Percentiles rank a stretch among this genome's conserved stretches.
These are phyloP conservation scores for Podaxis sp. DNA, from an alignment of 768 basidiomycete genomes.

Conservation along the genomic window DNA sequence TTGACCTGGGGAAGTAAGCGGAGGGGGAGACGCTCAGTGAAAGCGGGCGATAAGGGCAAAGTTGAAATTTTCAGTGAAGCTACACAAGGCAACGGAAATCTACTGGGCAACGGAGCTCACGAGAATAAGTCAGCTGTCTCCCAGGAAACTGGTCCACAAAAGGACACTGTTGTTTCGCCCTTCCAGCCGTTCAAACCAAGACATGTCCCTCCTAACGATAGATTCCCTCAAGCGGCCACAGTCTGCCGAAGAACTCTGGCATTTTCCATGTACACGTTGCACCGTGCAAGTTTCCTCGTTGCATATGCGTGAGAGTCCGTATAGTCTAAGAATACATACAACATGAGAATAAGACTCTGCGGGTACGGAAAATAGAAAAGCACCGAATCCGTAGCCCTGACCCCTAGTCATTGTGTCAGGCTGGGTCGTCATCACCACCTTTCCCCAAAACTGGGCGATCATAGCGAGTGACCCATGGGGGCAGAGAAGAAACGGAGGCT, in stretches of 20 bases:
- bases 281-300: neutral
- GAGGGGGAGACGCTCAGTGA: neutral
- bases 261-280: neutral
- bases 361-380: neutral
- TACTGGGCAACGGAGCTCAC: neutral
- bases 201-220: neutral
- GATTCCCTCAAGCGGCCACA: neutral
- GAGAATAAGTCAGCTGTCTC: neutral
- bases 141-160: slow-evolving; percentile 17
- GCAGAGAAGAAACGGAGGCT: slow-evolving; percentile 2
- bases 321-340: neutral
- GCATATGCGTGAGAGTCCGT: neutral
- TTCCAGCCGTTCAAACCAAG: neutral
- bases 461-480: slow-evolving; percentile 11
- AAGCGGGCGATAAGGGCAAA: neutral
- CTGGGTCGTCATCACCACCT: neutral
- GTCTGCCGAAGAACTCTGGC: neutral
- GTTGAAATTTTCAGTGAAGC: neutral
- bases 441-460: neutral
- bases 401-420: neutral
- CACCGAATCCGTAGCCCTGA: neutral
- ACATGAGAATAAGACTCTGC: slow-evolving; percentile 1
- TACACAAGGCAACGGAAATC: neutral
- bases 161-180: neutral
- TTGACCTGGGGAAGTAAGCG: neutral